Base-by-base conservation (phyloP, 2,329 filamentous ascomycete genomes). In the Epichloe sylvatica region DNA sequence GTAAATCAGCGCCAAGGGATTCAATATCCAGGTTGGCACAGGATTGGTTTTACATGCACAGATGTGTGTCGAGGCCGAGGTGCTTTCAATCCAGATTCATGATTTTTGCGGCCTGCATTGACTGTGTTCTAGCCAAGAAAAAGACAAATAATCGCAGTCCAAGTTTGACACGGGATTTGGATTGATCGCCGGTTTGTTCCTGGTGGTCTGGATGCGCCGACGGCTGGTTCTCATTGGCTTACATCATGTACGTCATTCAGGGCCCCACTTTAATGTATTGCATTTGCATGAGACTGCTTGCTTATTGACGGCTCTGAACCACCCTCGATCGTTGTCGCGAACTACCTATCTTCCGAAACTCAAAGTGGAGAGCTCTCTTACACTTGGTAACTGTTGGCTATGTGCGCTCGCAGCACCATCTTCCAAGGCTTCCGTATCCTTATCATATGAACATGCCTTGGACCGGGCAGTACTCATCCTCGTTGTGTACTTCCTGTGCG, bases 151-250 rank as follows among this genome's bases (percentile, higher is more conserved):
- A 40, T 21, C 12, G 38, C 30, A 3, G n/a, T 9, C 9, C 15
- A 34, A 11, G 13, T 36, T 35, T 46, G 38, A 36, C 38, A 43
- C 35, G 45, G 44, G 17, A 36, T 36, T 19, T 19, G 13, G 49
- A 12, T 30, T 7, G 40, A 41, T 39, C 2, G 17, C 8, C 21
- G 45, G 39, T n/a, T 43, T 11, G 11, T 12, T 40, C n/a, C n/a
- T 35, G 25, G 25, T 30, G 25, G 25, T 30, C 25, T 30, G 38
- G 47, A 40, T 17, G 17, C 38, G 25, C 19, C 38, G 13, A 12
- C 38, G 40, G 37, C 40, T 49, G 49, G 49, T 51, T 51, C 50
- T 52, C 50, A 52, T 46, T 46, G 51, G 52, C 34, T 42, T 11
- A 42, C n/a, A 23, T 43, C 40, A 42, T 42, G 13, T 9, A 37